Percentiles rank a stretch among this genome's conserved stretches.
phyloP scores from a whole-genome alignment of 78 protist genomes.

The Guillardia theta region DNA sequence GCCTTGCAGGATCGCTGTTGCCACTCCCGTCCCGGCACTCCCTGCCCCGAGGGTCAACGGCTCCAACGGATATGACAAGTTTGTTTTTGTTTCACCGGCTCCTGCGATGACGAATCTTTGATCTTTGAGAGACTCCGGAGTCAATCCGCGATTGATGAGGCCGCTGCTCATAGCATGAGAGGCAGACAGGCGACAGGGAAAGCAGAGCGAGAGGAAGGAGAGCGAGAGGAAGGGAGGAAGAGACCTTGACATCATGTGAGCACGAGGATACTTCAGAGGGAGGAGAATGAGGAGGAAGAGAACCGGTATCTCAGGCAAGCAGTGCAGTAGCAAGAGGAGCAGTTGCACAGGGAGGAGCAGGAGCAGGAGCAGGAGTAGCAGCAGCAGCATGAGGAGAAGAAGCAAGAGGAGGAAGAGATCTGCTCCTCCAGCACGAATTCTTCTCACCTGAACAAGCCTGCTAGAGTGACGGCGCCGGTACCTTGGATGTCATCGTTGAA shows the following conservation, averaged over 20 bases:
- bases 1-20: neutral
- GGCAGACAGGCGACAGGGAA: neutral
- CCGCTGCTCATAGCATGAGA: too few species aligned
- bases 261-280: neutral
- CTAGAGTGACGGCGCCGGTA: slow-evolving; percentile 53
- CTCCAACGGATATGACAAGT: too few species aligned
- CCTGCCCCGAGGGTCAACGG: too few species aligned
- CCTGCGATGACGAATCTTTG: too few species aligned
- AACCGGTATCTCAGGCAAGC: neutral
- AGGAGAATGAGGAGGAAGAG: neutral
- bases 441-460: slow-evolving; percentile 67
- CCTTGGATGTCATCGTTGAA: slow-evolving; percentile 97
- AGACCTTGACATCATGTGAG: neutral
- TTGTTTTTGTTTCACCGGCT: too few species aligned
- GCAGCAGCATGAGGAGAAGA: neutral
- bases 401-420: neutral
- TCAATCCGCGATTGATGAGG: neutral
- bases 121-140: neutral
- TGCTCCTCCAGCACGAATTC: neutral
- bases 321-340: neutral
- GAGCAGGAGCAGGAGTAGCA: neutral
- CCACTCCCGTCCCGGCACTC: slow-evolving; percentile 22
- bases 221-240: neutral
- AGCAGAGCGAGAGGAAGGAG: neutral
- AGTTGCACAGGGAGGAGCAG: neutral